Evolutionary conservation across 176 grass and related monocot genomes (phyloP).

Genomic region (Musa acuminata): DNA sequence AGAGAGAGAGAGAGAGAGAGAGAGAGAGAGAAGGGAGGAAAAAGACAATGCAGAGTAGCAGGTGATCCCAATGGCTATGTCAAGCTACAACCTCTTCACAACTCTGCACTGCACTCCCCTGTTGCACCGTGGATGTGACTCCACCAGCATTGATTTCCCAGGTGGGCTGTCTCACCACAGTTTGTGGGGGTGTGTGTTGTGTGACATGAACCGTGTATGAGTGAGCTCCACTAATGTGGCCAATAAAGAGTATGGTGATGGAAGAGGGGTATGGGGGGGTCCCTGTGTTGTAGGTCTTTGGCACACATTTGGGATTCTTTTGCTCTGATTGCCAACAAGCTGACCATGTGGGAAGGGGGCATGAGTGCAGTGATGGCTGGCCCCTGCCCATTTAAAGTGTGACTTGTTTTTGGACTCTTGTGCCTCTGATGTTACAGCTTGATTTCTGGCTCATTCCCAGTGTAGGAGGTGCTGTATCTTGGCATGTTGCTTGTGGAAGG

Average conservation of each 20-base stretch:
- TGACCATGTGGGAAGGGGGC: neutral
- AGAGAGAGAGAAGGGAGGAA: too few relatives aligned
- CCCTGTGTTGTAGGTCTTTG: slow-evolving; percentile 2
- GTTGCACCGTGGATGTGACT: neutral
- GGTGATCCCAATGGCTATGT: neutral
- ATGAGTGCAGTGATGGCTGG: neutral
- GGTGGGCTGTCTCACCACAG: slow-evolving; percentile 5
- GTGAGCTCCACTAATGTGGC: neutral
- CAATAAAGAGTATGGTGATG: neutral
- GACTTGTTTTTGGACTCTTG: slow-evolving; percentile 2
- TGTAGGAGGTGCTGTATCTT: neutral
- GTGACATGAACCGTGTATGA: slow-evolving; percentile 9
- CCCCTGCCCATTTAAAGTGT: neutral
- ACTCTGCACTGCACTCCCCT: neutral
- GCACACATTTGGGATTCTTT: neutral
- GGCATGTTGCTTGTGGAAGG: neutral
- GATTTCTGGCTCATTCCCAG: neutral
- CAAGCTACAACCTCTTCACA: neutral
- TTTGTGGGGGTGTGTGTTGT: neutral
- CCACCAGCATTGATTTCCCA: slow-evolving; percentile 9
- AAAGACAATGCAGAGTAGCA: too few relatives aligned
- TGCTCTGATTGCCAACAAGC: slow-evolving; percentile 2
- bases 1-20: neutral
- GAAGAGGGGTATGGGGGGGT: neutral
- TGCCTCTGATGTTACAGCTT: neutral